These are phyloP conservation scores for Ajuga reptans DNA, from an alignment of 305 asterid species.

Conservation along the genomic window DNA sequence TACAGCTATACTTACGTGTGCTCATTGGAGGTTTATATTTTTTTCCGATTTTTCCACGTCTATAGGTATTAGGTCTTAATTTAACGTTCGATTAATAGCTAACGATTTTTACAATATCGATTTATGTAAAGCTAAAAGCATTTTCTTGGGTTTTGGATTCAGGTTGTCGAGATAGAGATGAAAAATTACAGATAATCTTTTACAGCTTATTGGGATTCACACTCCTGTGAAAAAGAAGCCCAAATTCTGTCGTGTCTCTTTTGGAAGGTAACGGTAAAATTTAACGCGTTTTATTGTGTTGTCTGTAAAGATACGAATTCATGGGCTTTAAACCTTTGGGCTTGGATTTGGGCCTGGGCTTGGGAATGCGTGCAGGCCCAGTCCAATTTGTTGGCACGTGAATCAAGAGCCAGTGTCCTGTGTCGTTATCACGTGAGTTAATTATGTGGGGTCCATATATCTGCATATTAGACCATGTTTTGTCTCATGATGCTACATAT, in stretches of 20 bases:
- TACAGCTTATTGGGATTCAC: slow-evolving; percentile 23
- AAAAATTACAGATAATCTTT: background rate
- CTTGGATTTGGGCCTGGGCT: background rate
- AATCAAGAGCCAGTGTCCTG: background rate
- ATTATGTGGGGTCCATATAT: background rate
- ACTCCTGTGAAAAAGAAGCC: slow-evolving; percentile 14
- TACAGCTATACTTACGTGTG: too few relatives aligned
- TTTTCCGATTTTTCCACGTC: too few relatives aligned
- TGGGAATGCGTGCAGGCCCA: background rate
- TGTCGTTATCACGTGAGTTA: slow-evolving; percentile 17
- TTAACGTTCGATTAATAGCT: too few relatives aligned
- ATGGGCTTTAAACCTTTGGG: background rate
- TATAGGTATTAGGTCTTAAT: too few relatives aligned
- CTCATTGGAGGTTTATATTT: too few relatives aligned
- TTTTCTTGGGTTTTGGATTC: slow-evolving; percentile 3
- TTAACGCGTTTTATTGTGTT: background rate
- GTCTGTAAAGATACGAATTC: background rate
- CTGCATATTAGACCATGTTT: background rate
- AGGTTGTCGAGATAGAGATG: background rate
- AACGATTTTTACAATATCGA: too few relatives aligned
- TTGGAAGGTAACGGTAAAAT: slow-evolving; percentile 18
- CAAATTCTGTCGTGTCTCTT: slow-evolving; percentile 17
- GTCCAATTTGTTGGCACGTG: background rate
- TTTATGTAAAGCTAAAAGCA: background rate
- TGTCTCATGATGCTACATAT: background rate